Percentiles rank a stretch among this genome's conserved stretches.
Conservation (phyloP, 768 basidiomycete species). For the Boletus vermiculosoides region DNA sequence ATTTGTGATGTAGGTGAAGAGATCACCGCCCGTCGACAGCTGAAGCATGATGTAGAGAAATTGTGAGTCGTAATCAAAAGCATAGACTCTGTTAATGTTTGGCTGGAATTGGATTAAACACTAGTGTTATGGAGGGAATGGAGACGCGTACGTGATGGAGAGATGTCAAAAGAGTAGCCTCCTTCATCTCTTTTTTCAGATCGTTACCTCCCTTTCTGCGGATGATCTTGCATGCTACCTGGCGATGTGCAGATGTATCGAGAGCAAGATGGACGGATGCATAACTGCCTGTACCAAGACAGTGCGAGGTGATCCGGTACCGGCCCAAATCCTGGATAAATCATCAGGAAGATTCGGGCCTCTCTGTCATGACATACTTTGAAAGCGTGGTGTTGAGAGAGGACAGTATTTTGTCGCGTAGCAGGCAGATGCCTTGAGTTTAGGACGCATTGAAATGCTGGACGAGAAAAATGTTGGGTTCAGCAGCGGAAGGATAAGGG, state of each 20-base stretch:
- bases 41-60: conserved; percentile 85
- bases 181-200: conserved; percentile 62
- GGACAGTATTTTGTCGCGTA: conserved; percentile 60
- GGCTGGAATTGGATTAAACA: conserved; percentile 44
- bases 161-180: conserved; percentile 69
- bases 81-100: conserved; percentile 77
- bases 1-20: conserved; percentile 81
- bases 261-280: conserved; percentile 80
- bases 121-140: background rate
- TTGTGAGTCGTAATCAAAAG: conserved; percentile 58
- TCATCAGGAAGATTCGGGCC: background rate
- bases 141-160: conserved; percentile 60
- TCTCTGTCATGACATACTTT: conserved; percentile 42
- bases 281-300: conserved; percentile 78
- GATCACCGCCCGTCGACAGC: conserved; percentile 81
- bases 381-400: conserved; percentile 49
- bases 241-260: conserved; percentile 58
- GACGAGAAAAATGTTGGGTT: background rate
- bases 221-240: conserved; percentile 85
- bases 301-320: conserved; percentile 75
- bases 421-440: conserved; percentile 49
- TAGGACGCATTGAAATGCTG: conserved; percentile 69
- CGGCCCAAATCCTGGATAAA: conserved; percentile 53
- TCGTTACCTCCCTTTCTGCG: conserved; percentile 50
- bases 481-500: background rate